phyloP scores from a whole-genome alignment of 177 flowering plant species.

The Tripterygium wilfordii region DNA sequence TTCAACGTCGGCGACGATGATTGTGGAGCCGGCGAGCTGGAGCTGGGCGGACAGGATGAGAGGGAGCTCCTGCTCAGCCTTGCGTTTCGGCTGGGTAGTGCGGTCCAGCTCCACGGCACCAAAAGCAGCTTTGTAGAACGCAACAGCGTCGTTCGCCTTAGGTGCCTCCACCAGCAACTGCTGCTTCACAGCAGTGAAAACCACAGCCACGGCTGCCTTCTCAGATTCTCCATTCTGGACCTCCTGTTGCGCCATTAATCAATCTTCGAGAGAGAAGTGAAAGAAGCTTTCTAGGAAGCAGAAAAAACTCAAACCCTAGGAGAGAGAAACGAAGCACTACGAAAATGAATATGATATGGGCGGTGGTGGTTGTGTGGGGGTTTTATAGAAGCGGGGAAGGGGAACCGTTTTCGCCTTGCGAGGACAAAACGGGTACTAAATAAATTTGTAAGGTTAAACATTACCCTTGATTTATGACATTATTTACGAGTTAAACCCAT shows the following conservation, averaged over 20 bases:
- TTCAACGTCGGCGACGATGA: conserved; percentile 47
- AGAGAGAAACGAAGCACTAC: conserved; percentile 22
- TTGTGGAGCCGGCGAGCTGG: conserved; percentile 41
- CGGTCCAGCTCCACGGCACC: conserved; percentile 77
- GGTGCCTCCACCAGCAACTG: conserved; percentile 53
- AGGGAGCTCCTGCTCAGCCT: conserved; percentile 82
- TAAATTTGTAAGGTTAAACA: too few relatives aligned
- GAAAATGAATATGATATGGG: conserved; percentile 9
- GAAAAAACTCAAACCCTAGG: conserved; percentile 32
- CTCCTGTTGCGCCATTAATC: conserved; percentile 46
- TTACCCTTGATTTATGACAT: neutral
- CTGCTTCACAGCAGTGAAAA: conserved; percentile 45
- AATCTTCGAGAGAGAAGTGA: neutral
- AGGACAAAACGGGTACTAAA: conserved; percentile 7
- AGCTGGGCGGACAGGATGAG: conserved; percentile 60
- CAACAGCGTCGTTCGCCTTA: conserved; percentile 64
- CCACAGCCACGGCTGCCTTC: conserved; percentile 16
- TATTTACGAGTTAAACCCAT: conserved; percentile 1
- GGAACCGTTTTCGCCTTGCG: conserved; percentile 15
- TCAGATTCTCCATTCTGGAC: conserved; percentile 30
- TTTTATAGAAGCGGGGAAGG: conserved; percentile 32
- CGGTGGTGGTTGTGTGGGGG: conserved; percentile 1
- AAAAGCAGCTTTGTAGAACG: conserved; percentile 76
- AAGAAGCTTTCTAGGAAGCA: neutral
- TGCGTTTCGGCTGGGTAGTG: conserved; percentile 56